A percentile compares a stretch with the other conserved stretches of the same genome.
phyloP scores from a whole-genome alignment of 2,329 filamentous ascomycete species.

The Akanthomyces lecanii region DNA sequence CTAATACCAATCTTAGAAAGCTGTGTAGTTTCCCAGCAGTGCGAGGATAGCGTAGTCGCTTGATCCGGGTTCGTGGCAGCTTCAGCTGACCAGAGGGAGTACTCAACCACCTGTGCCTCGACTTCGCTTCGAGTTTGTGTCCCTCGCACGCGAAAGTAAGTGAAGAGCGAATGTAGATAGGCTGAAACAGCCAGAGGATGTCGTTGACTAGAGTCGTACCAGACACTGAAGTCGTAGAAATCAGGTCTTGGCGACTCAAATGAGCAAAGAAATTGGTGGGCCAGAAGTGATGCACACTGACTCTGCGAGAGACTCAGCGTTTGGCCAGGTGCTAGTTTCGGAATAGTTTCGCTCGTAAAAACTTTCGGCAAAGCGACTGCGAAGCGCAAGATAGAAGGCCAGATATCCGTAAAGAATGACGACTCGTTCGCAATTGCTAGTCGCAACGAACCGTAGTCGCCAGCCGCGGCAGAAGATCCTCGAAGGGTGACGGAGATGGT shows the following conservation, averaged over 20 bases:
- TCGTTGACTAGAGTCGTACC: constrained; percentile 30
- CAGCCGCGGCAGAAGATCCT: constrained; percentile 19
- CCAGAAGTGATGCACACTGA: constrained; percentile 28
- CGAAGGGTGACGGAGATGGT: constrained; percentile 25
- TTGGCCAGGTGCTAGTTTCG: constrained; percentile 18
- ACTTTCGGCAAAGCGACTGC: constrained; percentile 21
- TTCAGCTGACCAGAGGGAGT: not conserved
- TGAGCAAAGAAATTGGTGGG: constrained; percentile 31
- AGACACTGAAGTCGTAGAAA: constrained; percentile 32
- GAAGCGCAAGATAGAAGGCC: constrained; percentile 24
- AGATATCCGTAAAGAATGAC: constrained; percentile 19
- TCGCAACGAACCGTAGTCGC: constrained; percentile 24
- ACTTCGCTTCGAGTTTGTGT: not conserved
- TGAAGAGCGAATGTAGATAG: constrained; percentile 29
- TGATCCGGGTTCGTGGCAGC: no score
- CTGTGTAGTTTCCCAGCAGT: not conserved
- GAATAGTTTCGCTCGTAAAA: constrained; percentile 22
- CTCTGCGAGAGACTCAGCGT: constrained; percentile 23
- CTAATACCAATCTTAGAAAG: constrained; percentile 19
- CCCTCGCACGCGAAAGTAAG: constrained; percentile 23
- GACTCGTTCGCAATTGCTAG: constrained; percentile 9
- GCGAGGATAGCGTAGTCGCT: not conserved
- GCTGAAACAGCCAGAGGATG: constrained; percentile 27
- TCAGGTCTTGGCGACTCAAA: constrained; percentile 24
- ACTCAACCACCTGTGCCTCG: not conserved